phyloP scores from a whole-genome alignment of 164 flowering plant species.

The Umbilicus rupestris region DNA sequence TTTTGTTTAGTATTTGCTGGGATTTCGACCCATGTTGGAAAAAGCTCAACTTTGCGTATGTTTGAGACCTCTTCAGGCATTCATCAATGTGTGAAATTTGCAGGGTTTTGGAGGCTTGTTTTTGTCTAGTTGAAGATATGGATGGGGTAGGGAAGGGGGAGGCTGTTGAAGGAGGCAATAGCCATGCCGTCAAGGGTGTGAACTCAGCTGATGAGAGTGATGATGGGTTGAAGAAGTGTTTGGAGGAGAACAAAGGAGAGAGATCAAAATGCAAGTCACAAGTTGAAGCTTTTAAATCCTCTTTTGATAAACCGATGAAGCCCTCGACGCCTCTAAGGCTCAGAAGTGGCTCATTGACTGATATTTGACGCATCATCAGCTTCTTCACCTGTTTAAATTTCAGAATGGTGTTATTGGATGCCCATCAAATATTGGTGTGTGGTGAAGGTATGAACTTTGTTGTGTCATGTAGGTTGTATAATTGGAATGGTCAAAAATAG shows the following conservation, averaged over 20 bases:
- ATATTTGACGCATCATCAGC: slow-evolving; percentile 12
- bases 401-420: neutral
- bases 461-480: neutral
- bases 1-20: neutral
- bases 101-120: neutral
- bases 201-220: slow-evolving; percentile 23
- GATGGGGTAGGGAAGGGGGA: neutral
- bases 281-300: slow-evolving; percentile 38
- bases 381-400: neutral
- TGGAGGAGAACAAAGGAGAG: slow-evolving; percentile 51
- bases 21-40: neutral
- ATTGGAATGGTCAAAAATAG: neutral
- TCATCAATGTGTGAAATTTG: neutral
- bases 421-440: neutral
- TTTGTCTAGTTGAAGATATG: neutral
- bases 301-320: slow-evolving; percentile 14
- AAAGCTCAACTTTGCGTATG: neutral
- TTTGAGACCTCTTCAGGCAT: neutral
- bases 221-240: slow-evolving; percentile 48
- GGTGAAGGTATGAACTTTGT: neutral
- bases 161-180: neutral
- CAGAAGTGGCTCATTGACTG: slow-evolving; percentile 18
- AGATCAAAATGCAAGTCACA: slow-evolving; percentile 35
- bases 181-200: slow-evolving; percentile 9
- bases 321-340: slow-evolving; percentile 13